Evolutionary conservation across 495 filamentous ascomycete genomes (phyloP).

Genomic region (Penicillium cinerascens): DNA sequence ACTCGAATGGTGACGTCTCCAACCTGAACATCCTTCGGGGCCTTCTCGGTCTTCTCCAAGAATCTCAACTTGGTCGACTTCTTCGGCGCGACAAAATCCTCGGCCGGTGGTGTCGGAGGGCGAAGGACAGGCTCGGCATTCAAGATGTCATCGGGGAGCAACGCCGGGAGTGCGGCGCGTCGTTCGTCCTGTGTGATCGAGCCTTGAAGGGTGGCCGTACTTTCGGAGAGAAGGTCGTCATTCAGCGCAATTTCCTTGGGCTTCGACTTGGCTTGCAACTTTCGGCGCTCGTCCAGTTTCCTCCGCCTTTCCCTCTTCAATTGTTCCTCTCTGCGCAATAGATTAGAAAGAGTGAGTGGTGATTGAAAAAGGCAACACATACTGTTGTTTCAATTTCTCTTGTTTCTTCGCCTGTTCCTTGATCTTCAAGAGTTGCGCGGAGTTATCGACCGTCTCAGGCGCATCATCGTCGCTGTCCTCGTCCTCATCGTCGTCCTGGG

Average conservation of each 20-base stretch:
- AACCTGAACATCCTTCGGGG: constrained; percentile 52
- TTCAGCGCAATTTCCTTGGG: constrained; percentile 27
- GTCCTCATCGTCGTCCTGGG: constrained; percentile 29
- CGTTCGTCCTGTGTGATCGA: constrained; percentile 38
- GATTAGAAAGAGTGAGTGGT: constrained; percentile 15
- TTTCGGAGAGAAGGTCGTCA: constrained; percentile 40
- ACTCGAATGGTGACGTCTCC: constrained; percentile 53
- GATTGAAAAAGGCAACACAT: constrained; percentile 10
- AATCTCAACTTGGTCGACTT: constrained; percentile 49
- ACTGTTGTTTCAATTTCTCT: constrained; percentile 36
- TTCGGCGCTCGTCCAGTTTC: constrained; percentile 46
- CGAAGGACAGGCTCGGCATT: constrained; percentile 41
- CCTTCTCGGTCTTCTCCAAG: constrained; percentile 47
- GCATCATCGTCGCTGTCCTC: constrained; percentile 45
- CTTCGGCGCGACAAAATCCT: constrained; percentile 23
- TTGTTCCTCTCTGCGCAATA: constrained; percentile 37
- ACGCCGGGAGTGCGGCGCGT: constrained; percentile 40
- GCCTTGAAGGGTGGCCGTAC: constrained; percentile 41
- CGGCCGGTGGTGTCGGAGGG: constrained; percentile 39
- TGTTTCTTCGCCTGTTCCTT: constrained; percentile 42
- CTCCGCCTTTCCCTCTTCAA: constrained; percentile 45
- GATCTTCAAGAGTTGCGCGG: constrained; percentile 38
- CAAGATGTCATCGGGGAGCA: constrained; percentile 53
- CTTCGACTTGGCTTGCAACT: constrained; percentile 45
- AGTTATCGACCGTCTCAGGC: constrained; percentile 49